A percentile compares a stretch with the other conserved stretches of the same genome.
These are phyloP conservation scores for Neoboletus magnificus DNA, from an alignment of 768 basidiomycete genomes.

Conservation along the genomic window DNA sequence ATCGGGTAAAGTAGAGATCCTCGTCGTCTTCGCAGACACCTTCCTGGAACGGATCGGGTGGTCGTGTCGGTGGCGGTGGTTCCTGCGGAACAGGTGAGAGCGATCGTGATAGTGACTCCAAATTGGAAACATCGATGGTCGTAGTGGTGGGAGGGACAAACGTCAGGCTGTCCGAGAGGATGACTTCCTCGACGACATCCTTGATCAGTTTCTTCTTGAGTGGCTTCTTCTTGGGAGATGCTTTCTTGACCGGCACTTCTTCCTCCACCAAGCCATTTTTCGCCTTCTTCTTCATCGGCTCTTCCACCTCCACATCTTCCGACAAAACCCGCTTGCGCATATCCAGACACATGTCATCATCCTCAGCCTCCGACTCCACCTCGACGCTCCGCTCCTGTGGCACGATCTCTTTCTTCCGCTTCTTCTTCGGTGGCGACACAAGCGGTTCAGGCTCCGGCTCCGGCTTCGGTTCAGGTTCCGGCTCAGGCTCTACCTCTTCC, in stretches of 20 bases:
- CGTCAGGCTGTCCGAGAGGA: slow-evolving; percentile 47
- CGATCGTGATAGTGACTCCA: slow-evolving; percentile 48
- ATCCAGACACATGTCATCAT: slow-evolving; percentile 34
- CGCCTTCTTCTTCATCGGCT: slow-evolving; percentile 23
- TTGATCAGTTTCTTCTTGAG: slow-evolving; percentile 34
- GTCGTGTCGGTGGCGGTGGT: slow-evolving; percentile 41
- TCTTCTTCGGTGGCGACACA: slow-evolving; percentile 54
- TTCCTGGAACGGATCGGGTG: slow-evolving; percentile 50
- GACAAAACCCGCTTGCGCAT: slow-evolving; percentile 45
- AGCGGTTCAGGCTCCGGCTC: slow-evolving; percentile 34
- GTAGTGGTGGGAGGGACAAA: slow-evolving; percentile 50
- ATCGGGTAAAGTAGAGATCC: slow-evolving; percentile 75
- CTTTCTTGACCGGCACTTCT: slow-evolving; percentile 35
- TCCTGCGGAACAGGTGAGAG: slow-evolving; percentile 47
- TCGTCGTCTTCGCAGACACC: slow-evolving; percentile 84
- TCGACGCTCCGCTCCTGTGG: slow-evolving; percentile 41
- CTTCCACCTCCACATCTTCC: slow-evolving; percentile 39
- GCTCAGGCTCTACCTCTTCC: slow-evolving; percentile 29
- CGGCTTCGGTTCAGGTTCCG: slow-evolving; percentile 28
- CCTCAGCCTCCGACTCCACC: slow-evolving; percentile 63
- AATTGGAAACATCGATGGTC: slow-evolving; percentile 45
- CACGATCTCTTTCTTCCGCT: slow-evolving; percentile 47
- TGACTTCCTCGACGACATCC: slow-evolving; percentile 46
- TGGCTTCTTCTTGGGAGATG: slow-evolving; percentile 33
- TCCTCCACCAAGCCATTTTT: slow-evolving; percentile 35